Evolutionary conservation across 257 asterid genomes (phyloP), one percentile per base, ranked within the genome.

Genomic region (Dorcoceras hygrometricum): DNA sequence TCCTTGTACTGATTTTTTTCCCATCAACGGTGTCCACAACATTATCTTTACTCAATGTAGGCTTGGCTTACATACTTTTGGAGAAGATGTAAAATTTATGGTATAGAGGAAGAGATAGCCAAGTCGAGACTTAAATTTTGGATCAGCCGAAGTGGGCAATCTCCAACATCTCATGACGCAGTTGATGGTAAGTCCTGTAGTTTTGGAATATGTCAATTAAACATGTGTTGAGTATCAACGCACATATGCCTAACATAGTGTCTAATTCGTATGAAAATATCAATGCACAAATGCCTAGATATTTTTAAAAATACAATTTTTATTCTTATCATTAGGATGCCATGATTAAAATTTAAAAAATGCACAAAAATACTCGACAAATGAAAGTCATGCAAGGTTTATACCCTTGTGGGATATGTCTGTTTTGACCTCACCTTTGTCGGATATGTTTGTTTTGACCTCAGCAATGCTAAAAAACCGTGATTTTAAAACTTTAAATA

Each of bases 41-140:
- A 22, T 10, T 72, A 24, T 19, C n/a, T 36, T 65, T 1, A 19
- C 55, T 65, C 58, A 23, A 61, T 68, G 61, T 74, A 92, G 98
- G 98, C 98, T 71, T 93, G 99, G 99, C 92, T 93, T 32, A 83
- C 97, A 10, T 93, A 82, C 75, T 93, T 82, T 58, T 93, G 99
- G 99, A 88, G 87, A 84, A 86, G 95, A 82, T 96, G 96, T 48
- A 87, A 85, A 81, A 82, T 78, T 77, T 86, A 86, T 71, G 95
- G 95, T 46, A 82, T 93, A 68, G 91, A 93, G 80, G 95, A 80
- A 77, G 89, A 90, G 65, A 76, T 72, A 74, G 96, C 99, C 55
- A 71, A 81, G 14, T 78, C 73, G 77, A 83, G 89, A 74, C 85
- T 93, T 69, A 76, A 93, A 55, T 86, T 86, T 73, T 93, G 97